Evolutionary conservation across 805 yeast genomes (phyloP).

Genomic region (Monosporozyma solicola): DNA sequence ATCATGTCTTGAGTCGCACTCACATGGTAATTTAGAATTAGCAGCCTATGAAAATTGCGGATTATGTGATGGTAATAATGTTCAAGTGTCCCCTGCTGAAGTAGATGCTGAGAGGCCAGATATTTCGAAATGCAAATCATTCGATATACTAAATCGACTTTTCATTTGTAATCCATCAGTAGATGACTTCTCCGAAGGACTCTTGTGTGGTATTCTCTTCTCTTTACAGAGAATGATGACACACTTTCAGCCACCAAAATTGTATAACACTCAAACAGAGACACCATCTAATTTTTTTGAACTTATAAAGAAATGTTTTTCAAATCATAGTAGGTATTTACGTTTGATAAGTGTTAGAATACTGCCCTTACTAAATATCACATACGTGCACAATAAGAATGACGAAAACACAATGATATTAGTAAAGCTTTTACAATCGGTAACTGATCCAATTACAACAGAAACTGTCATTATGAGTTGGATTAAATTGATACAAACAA

Average conservation of each 20-base stretch:
- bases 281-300: constrained; percentile 22
- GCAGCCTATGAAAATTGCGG: constrained; percentile 5
- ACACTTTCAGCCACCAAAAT: constrained; percentile 43
- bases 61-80: constrained; percentile 16
- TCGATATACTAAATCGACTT: constrained; percentile 19
- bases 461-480: constrained; percentile 55
- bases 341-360: constrained; percentile 45
- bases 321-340: constrained; percentile 43
- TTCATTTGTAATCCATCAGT: constrained; percentile 19
- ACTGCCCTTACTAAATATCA: constrained; percentile 41
- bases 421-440: constrained; percentile 33
- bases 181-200: constrained; percentile 19
- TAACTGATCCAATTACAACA: constrained; percentile 35
- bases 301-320: constrained; percentile 35
- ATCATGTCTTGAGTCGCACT: constrained; percentile 15
- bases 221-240: constrained; percentile 42
- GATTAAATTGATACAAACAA: constrained; percentile 53
- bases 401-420: constrained; percentile 39
- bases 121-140: constrained; percentile 16
- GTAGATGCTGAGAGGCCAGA: constrained; percentile 28
- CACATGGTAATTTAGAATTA: not conserved
- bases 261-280: constrained; percentile 9
- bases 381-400: constrained; percentile 33
- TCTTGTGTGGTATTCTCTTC: constrained; percentile 38
- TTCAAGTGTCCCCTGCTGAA: constrained; percentile 7